A percentile compares a stretch with the other conserved stretches of the same genome.
Conservation (phyloP, 495 filamentous ascomycete genomes). For the Antarctomyces pellizariae region DNA sequence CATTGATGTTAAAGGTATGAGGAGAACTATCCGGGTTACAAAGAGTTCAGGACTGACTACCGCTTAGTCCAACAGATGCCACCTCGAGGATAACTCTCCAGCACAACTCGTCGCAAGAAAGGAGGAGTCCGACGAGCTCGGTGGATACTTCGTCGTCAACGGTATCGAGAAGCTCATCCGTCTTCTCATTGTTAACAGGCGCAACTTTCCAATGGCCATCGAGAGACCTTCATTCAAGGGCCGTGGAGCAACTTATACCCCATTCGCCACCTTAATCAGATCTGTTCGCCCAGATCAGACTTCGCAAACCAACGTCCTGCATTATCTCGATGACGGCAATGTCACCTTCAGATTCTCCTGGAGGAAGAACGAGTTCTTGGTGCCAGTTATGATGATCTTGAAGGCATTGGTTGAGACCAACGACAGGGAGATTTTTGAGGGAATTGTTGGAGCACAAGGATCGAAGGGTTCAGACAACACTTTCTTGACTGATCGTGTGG, state of each 20-base stretch:
- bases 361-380: conserved; percentile 86
- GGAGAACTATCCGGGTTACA: not conserved
- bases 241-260: conserved; percentile 66
- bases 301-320: conserved; percentile 88
- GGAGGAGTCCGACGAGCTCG: conserved; percentile 81
- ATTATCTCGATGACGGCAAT: conserved; percentile 88
- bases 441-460: conserved; percentile 45
- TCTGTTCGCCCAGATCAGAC: conserved; percentile 88
- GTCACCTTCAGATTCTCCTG: conserved; percentile 93
- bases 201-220: conserved; percentile 91
- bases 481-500: conserved; percentile 84
- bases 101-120: conserved; percentile 60
- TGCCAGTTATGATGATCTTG: conserved; percentile 88
- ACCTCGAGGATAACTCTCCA: conserved; percentile 66
- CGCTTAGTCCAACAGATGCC: conserved; percentile 58
- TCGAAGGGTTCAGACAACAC: conserved; percentile 65
- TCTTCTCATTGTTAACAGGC: conserved; percentile 63
- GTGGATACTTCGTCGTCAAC: conserved; percentile 88
- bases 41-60: conserved; percentile 3
- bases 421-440: conserved; percentile 87
- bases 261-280: conserved; percentile 72
- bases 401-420: conserved; percentile 93
- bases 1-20: conserved; percentile 71
- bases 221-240: conserved; percentile 68
- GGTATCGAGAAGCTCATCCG: conserved; percentile 93